Percentiles rank a stretch among this genome's conserved stretches.
These are phyloP conservation scores for Prunus fruticosa DNA, from an alignment of 306 rosid species.

Conservation along the genomic window DNA sequence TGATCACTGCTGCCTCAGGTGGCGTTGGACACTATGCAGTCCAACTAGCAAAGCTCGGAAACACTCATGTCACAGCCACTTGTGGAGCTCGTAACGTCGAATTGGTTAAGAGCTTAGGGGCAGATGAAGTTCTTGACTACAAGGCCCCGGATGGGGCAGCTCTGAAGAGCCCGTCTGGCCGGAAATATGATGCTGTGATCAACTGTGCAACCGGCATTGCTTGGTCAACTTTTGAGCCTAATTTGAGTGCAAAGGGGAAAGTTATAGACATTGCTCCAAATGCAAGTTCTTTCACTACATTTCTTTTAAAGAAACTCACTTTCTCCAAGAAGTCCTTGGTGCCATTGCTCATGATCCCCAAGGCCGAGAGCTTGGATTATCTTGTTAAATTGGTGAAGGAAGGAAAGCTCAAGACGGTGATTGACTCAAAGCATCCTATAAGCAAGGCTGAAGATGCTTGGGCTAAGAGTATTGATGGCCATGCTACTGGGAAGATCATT, in stretches of 20 bases:
- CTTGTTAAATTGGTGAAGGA: slow-evolving; percentile 51
- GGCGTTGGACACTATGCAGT: slow-evolving; percentile 66
- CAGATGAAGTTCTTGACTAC: slow-evolving; percentile 76
- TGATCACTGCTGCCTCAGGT: slow-evolving; percentile 64
- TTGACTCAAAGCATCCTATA: slow-evolving; percentile 59
- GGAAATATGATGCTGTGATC: slow-evolving; percentile 57
- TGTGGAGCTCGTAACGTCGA: slow-evolving; percentile 66
- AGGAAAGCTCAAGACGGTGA: slow-evolving; percentile 55
- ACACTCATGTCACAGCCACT: slow-evolving; percentile 63
- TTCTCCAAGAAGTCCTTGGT: slow-evolving; percentile 60
- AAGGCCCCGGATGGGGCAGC: slow-evolving; percentile 62
- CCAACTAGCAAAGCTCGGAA: slow-evolving; percentile 73
- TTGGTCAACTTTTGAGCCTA: slow-evolving; percentile 61
- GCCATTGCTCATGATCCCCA: slow-evolving; percentile 30
- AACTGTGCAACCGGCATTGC: slow-evolving; percentile 50
- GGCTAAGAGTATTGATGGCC: slow-evolving; percentile 56
- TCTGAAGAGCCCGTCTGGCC: slow-evolving; percentile 61
- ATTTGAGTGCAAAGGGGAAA: slow-evolving; percentile 43
- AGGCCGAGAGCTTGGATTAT: slow-evolving; percentile 48
- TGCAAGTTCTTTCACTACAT: slow-evolving; percentile 23
- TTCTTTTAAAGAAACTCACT: slow-evolving; percentile 54
- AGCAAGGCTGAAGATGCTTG: slow-evolving; percentile 64
- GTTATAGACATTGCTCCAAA: slow-evolving; percentile 54
- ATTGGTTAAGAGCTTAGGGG: slow-evolving; percentile 61
- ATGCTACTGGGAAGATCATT: slow-evolving; percentile 66